Percentiles rank a stretch among this genome's conserved stretches.
Evolutionary conservation across 179 eudicot species (phyloP).

Genomic region (Beta corolliflora): DNA sequence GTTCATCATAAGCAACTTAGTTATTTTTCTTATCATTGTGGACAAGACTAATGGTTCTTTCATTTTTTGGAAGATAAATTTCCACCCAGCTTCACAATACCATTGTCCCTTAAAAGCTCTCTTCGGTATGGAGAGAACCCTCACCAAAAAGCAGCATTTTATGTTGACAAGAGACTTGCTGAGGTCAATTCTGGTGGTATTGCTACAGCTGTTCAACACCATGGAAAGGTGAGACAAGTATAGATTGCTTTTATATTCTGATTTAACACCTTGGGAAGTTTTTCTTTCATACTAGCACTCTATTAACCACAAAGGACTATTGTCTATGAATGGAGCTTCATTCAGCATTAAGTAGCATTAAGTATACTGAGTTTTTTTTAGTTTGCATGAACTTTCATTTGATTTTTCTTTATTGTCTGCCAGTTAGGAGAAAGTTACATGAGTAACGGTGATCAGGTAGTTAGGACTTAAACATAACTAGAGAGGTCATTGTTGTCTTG

Average conservation of each 20-base stretch:
- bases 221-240: slow-evolving; percentile 82
- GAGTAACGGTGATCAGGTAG: too few species aligned
- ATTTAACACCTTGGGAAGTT: not conserved
- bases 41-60: slow-evolving; percentile 21
- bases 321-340: slow-evolving; percentile 1
- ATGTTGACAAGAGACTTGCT: slow-evolving; percentile 83
- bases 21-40: not conserved
- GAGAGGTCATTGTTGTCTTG: too few species aligned
- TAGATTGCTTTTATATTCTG: not conserved
- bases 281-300: not conserved
- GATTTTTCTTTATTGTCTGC: not conserved
- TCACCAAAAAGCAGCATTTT: slow-evolving; percentile 96
- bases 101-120: slow-evolving; percentile 65
- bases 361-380: not conserved
- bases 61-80: slow-evolving; percentile 56
- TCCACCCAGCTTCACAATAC: slow-evolving; percentile 78
- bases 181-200: slow-evolving; percentile 96
- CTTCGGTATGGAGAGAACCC: slow-evolving; percentile 99
- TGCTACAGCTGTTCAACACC: slow-evolving; percentile 93
- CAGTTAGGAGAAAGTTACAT: too few species aligned
- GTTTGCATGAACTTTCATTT: too few species aligned
- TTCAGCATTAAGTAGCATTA: not conserved
- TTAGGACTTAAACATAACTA: too few species aligned
- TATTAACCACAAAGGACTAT: not conserved
- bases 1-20: not conserved